Base-by-base conservation (phyloP, 2,329 filamentous ascomycete species). In the Cercospora berteroae region DNA sequence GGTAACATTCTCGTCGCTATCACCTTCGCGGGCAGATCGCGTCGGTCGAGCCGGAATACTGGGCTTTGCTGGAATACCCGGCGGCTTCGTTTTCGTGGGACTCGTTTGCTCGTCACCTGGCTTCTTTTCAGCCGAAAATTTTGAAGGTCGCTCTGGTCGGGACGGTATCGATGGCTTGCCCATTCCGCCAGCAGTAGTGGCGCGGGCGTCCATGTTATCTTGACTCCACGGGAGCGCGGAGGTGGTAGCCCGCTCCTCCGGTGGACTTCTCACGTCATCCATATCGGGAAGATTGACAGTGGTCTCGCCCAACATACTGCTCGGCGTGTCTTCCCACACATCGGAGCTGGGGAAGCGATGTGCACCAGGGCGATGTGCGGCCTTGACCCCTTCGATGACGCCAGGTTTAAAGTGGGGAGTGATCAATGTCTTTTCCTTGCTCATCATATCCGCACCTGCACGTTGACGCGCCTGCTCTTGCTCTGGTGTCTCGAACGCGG, bases 261-360 rank as follows among this genome's bases (percentile, higher is more conserved):
- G 69, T 1, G 74, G 73, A 61, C 74, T 75, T 33, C 50, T 69
- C 4, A 71, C 67, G 42, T 79, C 76, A 18, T 77, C 76, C 70
- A 75, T 73, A 61, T 39, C 67, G 2, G 77, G 77, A 7, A 69
- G 70, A 36, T 77, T 80, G 60, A 96, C 89, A 0, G 90, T 94
- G 0, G 94, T 91, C 74, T 93, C 88, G 20, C 96, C 85, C 70
- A 90, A 86, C 66, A 91, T 86, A 74, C 92, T 94, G 74, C 96
- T 93, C 1, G 94, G 94, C 0, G 87, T 89, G 78, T 98, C 94
- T 81, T 98, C 94, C 94, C 94, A 97, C 50, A 97, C 88, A 79
- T 98, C 94, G 64, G 89, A 88, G 77, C 94, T 97, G 0, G 94
- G 94, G 78, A 98, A 98, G 12, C 93, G 88, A 66, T 88, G 83